Conservation (phyloP, 108 stramenopile species). For the Epithemia pelagica region DNA sequence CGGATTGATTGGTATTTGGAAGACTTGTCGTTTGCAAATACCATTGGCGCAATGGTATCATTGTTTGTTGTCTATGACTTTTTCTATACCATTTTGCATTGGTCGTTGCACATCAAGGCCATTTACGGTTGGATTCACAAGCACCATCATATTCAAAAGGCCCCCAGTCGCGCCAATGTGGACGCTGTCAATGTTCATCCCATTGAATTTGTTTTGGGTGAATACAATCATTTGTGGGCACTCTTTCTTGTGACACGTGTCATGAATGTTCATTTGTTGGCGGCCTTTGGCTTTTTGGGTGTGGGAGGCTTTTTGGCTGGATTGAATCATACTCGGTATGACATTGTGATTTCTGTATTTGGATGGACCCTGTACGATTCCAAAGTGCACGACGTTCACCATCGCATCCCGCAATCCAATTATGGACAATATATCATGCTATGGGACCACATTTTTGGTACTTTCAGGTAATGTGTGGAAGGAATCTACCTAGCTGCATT, state of each 20-base stretch:
- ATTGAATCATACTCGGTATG: conserved; percentile 94
- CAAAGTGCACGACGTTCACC: conserved; percentile 94
- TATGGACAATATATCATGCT: conserved; percentile 97
- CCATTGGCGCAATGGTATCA: conserved; percentile 9
- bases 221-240: conserved; percentile 92
- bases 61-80: conserved; percentile 92
- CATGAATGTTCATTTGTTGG: conserved; percentile 55
- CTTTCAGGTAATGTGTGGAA: conserved; percentile 37
- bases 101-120: conserved; percentile 81
- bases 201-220: conserved; percentile 93
- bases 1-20: conserved; percentile 41
- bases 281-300: conserved; percentile 54
- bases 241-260: conserved; percentile 51
- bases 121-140: conserved; percentile 91
- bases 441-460: conserved; percentile 90
- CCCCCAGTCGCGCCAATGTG: conserved; percentile 88
- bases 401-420: conserved; percentile 92
- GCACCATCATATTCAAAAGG: conserved; percentile 97
- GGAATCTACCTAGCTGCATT: background rate
- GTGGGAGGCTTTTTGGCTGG: conserved; percentile 87
- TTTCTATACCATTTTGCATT: conserved; percentile 91
- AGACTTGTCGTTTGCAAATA: conserved; percentile 34
- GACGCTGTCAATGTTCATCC: conserved; percentile 99
- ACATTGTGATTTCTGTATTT: conserved; percentile 43
- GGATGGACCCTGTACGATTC: conserved; percentile 68